Evolutionary conservation across 345 rosid species (phyloP).

Genomic region (Kernera saxatilis): DNA sequence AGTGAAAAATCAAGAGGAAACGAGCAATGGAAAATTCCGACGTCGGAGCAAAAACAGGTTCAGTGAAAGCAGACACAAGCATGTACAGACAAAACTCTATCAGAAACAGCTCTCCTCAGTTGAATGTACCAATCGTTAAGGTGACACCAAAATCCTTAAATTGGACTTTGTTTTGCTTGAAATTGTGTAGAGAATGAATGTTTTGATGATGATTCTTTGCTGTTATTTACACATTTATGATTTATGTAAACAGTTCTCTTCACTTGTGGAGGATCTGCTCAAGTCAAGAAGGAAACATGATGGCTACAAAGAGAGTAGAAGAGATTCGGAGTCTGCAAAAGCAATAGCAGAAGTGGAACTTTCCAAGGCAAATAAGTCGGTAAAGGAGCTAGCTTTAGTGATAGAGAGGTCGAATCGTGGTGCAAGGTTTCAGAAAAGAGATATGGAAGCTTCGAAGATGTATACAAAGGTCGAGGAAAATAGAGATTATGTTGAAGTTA

Average conservation of each 20-base stretch:
- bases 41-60: slow-evolving; percentile 36
- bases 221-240: no score
- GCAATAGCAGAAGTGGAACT: slow-evolving; percentile 50
- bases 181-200: no score
- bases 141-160: slow-evolving; percentile 27
- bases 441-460: slow-evolving; percentile 22
- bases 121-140: slow-evolving; percentile 33
- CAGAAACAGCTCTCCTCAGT: slow-evolving; percentile 30
- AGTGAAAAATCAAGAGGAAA: background rate
- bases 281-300: slow-evolving; percentile 39
- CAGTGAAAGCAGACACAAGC: slow-evolving; percentile 46
- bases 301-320: slow-evolving; percentile 41
- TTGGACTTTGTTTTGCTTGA: background rate
- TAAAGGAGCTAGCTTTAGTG: slow-evolving; percentile 35
- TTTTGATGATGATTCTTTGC: background rate
- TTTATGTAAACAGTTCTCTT: slow-evolving; percentile 31
- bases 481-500: slow-evolving; percentile 34
- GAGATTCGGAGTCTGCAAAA: slow-evolving; percentile 35
- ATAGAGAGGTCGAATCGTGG: slow-evolving; percentile 39
- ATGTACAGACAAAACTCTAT: slow-evolving; percentile 39
- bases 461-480: slow-evolving; percentile 3
- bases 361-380: slow-evolving; percentile 31
- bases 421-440: slow-evolving; percentile 20
- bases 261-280: slow-evolving; percentile 43
- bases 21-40: slow-evolving; percentile 34